A percentile compares a stretch with the other conserved stretches of the same genome.
Conservation (phyloP, 192 early-diverging fungal genomes). For the Coemansia sp. region DNA sequence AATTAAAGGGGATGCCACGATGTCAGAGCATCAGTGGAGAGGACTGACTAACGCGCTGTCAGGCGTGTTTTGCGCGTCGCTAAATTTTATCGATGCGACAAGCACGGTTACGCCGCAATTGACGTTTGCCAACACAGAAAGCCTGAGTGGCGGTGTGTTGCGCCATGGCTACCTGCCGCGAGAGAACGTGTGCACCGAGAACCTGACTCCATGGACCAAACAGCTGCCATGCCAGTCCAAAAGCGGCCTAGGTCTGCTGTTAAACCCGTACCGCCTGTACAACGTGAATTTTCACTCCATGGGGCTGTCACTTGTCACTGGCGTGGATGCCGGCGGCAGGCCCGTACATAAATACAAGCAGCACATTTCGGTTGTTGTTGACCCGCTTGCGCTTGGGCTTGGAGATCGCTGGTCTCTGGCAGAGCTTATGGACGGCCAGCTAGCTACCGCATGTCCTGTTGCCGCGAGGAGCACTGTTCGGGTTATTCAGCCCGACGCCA, state of each 20-base stretch:
- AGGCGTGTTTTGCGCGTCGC: constrained; percentile 92
- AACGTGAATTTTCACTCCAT: constrained; percentile 90
- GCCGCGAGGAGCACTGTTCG: constrained; percentile 45
- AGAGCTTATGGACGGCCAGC: constrained; percentile 50
- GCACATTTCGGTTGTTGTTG: constrained; percentile 73
- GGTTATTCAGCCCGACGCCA: constrained; percentile 10
- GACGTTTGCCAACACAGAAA: constrained; percentile 36
- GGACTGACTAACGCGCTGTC: constrained; percentile 86
- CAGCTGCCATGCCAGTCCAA: constrained; percentile 89
- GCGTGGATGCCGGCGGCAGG: constrained; percentile 53
- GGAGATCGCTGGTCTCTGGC: constrained; percentile 43
- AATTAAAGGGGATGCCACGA: constrained; percentile 38
- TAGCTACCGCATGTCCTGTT: constrained; percentile 51
- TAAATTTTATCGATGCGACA: constrained; percentile 86
- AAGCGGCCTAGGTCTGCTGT: constrained; percentile 79
- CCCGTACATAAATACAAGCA: constrained; percentile 65
- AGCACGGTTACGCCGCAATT: constrained; percentile 58
- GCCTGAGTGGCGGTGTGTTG: constrained; percentile 18
- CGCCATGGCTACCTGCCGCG: constrained; percentile 80
- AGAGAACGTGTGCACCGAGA: constrained; percentile 96
- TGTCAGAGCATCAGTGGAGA: constrained; percentile 60
- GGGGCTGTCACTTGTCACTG: constrained; percentile 63
- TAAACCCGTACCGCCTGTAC: constrained; percentile 89
- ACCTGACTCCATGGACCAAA: constrained; percentile 96
- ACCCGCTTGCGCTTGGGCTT: constrained; percentile 50